These are phyloP conservation scores for Colletotrichum sansevieriae DNA, from an alignment of 2,329 filamentous ascomycete species.

Conservation along the genomic window DNA sequence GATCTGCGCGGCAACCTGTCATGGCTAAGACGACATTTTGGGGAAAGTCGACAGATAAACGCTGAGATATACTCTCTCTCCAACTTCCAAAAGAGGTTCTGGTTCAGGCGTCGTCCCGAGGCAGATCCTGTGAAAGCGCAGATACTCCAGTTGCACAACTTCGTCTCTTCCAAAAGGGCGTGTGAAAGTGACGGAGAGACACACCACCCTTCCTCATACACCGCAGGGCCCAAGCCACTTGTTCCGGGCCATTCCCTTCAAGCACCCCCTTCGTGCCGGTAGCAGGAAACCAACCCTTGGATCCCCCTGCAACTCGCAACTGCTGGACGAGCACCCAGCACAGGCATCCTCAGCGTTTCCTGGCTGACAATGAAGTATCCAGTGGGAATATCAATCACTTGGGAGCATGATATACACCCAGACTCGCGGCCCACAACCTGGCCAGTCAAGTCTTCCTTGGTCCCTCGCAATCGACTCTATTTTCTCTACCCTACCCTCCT, in stretches of 20 bases:
- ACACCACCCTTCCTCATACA: conserved; percentile 29
- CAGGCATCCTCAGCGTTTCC: conserved; percentile 40
- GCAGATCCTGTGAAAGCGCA: conserved; percentile 20
- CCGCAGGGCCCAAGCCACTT: conserved; percentile 37
- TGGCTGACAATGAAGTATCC: conserved; percentile 29
- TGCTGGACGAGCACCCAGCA: conserved; percentile 38
- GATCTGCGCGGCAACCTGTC: conserved; percentile 35
- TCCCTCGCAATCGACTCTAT: conserved; percentile 37
- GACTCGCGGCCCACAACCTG: conserved; percentile 41
- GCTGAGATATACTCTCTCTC: conserved; percentile 25
- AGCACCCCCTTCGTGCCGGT: conserved; percentile 32
- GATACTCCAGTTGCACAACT: conserved; percentile 32
- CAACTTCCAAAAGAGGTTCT: not conserved
- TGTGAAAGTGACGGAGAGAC: conserved; percentile 12
- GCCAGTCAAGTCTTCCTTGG: conserved; percentile 37
- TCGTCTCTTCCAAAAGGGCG: conserved; percentile 33
- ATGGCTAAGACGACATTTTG: conserved; percentile 20
- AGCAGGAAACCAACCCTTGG: conserved; percentile 27
- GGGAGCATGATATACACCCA: conserved; percentile 43
- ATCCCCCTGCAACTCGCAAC: conserved; percentile 36
- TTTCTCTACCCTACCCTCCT: conserved; percentile 40
- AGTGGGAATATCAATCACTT: conserved; percentile 39
- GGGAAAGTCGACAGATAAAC: conserved; percentile 16
- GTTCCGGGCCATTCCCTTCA: conserved; percentile 32
- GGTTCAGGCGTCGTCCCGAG: not conserved